Evolutionary conservation across 768 basidiomycete species (phyloP), one percentile per base, ranked within the genome.

Genomic region (Fomitopsis pulvina): DNA sequence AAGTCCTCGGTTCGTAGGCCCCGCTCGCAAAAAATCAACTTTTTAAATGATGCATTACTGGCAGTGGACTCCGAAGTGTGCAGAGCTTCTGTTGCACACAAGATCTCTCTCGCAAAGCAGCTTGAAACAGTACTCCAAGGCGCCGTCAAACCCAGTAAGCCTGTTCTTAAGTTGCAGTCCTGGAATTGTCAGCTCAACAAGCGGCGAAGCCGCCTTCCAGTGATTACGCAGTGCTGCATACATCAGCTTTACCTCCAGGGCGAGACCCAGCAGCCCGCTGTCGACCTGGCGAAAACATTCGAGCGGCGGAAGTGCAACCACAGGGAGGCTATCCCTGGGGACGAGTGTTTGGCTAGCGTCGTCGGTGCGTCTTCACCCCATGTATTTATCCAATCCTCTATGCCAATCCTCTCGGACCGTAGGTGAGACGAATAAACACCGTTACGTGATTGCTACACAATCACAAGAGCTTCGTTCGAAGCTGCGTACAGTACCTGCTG

Each of bases 221-320:
- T 99, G 95, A 97, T 99, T 66, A 97, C 96, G 0, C 95, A 98
- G 64, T 99, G 96, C 66, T 95, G 86, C 63, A 92, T 99, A 37
- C 84, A 93, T 57, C 90, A 92, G 62, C 76, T 99, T 2, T 98
- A 99, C 69, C 76, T 92, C 2, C 79, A 85, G 49, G 93, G 92
- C 11, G 80, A 77, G 51, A 61, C 74, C 1, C 77, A 78, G 26
- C 93, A 97, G 62, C 68, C 78, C 0, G 79, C 84, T 0, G 84
- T 92, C 0, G 90, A 96, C 63, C 75, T 96, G 38, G 95, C 96
- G 1, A 98, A 97, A 68, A 78, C 74, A 0, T 97, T 96, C 57
- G 95, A 97, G 68, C 77, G 95, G 50, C 67, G 96, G 56, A 92
- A 87, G 68, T 99, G 96, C 65, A 97, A 97, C 63, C 96, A 99